These are phyloP conservation scores for Myxozyma neotropica DNA, from an alignment of 805 yeast genomes.

Conservation along the genomic window DNA sequence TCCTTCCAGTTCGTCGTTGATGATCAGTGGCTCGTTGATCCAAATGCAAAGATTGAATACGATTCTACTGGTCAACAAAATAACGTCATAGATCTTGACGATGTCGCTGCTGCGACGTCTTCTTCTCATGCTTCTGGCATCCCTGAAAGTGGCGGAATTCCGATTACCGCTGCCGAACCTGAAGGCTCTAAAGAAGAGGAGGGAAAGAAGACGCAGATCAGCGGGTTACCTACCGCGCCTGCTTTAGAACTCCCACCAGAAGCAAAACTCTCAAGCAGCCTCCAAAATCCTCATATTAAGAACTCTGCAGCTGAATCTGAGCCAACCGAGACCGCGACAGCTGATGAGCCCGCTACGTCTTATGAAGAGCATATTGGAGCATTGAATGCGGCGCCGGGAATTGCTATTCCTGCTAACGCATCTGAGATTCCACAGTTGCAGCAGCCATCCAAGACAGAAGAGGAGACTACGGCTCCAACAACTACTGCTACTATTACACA, in stretches of 20 bases:
- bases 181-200: background rate
- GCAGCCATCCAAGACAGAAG: conserved; percentile 37
- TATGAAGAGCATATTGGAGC: conserved; percentile 19
- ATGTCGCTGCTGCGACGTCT: conserved; percentile 39
- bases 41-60: conserved; percentile 47
- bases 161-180: conserved; percentile 13
- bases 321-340: conserved; percentile 4
- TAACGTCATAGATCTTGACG: conserved; percentile 50
- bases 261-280: background rate
- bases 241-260: background rate
- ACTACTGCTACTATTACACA: background rate
- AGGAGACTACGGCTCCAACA: background rate
- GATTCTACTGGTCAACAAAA: conserved; percentile 57
- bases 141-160: conserved; percentile 45
- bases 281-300: conserved; percentile 1
- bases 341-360: background rate
- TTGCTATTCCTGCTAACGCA: conserved; percentile 64
- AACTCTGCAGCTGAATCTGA: too few species aligned
- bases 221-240: background rate
- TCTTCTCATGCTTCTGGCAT: conserved; percentile 35
- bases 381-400: conserved; percentile 59
- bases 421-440: conserved; percentile 65
- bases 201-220: background rate
- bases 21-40: conserved; percentile 60
- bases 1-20: conserved; percentile 69